Evolutionary conservation across 805 yeast genomes (phyloP), one percentile per base, ranked within the genome.

Genomic region (Starmerella geochares): DNA sequence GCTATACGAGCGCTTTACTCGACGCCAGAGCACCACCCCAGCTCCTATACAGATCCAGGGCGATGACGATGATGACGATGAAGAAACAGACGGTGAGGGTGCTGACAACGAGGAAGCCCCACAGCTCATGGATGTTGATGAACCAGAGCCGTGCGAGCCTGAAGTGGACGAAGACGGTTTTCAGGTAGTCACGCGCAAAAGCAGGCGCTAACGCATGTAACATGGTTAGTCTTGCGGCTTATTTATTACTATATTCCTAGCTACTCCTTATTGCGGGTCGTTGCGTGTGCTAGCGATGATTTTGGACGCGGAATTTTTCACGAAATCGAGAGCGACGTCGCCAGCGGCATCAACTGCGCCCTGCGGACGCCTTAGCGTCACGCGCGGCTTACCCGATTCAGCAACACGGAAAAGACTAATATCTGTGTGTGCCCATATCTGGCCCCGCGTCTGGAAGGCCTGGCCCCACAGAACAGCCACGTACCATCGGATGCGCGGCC

Each of bases 151-250:
- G 17, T 65, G 66, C 27, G 83, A 74, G 10, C 94, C 95, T 1
- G 63, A 83, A 9, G 74, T 90, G 8, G 97, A 90, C 62, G 97
- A 90, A 29, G 97, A 90, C 62, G 98, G 97, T 1, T 90, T 90
- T 62, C 92, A 87, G 59, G 67, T 86, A 59, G 96, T 90, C 3
- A 80, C 60, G 28, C 20, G 48, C 28, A 49, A 36, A 38, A 10
- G 19, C 35, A 14, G 29, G 29, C 29, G 29, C 29, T 27, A 27
- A 27, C 29, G 8, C 29, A n/a, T n/a, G n/a, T n/a, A n/a, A n/a
- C 3, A 13, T 13, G 6, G 33, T 31, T 31, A 13, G 6, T 14
- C 6, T 31, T 31, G 14, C n/a, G 35, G n/a, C 17, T 31, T 31
- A 7, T 31, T 31, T 31, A 11, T 19, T 33, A 13, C 6, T 27